phyloP scores from a whole-genome alignment of 2,329 filamentous ascomycete species.

The Tricladium varicosporioides region DNA sequence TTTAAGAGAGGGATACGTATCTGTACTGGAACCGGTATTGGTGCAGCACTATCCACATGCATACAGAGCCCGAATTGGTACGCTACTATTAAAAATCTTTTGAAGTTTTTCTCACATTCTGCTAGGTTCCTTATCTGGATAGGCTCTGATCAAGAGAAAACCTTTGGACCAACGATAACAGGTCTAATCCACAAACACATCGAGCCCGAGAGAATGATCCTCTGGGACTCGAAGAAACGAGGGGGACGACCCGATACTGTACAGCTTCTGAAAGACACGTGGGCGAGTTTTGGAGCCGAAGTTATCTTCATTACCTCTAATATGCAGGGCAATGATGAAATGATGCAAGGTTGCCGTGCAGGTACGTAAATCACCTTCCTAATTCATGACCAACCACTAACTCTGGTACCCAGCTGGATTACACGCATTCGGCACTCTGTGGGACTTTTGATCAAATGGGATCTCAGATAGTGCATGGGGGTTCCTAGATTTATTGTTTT shows the following conservation, averaged over 20 bases:
- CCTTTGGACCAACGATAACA: slow-evolving; percentile 41
- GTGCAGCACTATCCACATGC: slow-evolving; percentile 41
- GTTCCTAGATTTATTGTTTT: slow-evolving; percentile 10
- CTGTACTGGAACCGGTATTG: slow-evolving; percentile 42
- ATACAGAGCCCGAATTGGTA: slow-evolving; percentile 41
- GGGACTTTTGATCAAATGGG: slow-evolving; percentile 36
- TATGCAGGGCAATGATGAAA: slow-evolving; percentile 41
- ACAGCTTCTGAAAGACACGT: slow-evolving; percentile 40
- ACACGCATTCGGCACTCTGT: slow-evolving; percentile 40
- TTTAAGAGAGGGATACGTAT: slow-evolving; percentile 42
- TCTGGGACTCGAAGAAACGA: slow-evolving; percentile 42
- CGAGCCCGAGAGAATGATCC: slow-evolving; percentile 41
- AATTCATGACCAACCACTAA: slow-evolving; percentile 10
- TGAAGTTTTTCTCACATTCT: slow-evolving; percentile 6
- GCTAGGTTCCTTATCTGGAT: slow-evolving; percentile 43
- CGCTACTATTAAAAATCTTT: background rate
- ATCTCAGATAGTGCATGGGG: slow-evolving; percentile 7
- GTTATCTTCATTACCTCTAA: slow-evolving; percentile 45
- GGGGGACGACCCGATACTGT: slow-evolving; percentile 40
- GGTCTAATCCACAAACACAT: slow-evolving; percentile 40
- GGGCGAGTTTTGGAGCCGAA: slow-evolving; percentile 40
- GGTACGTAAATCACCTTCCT: slow-evolving; percentile 29
- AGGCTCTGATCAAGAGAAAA: slow-evolving; percentile 41
- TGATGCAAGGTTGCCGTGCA: slow-evolving; percentile 41
- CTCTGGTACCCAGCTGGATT: slow-evolving; percentile 32